Base-by-base conservation (phyloP, 2,329 filamentous ascomycete species). In the Colletotrichum sp. region DNA sequence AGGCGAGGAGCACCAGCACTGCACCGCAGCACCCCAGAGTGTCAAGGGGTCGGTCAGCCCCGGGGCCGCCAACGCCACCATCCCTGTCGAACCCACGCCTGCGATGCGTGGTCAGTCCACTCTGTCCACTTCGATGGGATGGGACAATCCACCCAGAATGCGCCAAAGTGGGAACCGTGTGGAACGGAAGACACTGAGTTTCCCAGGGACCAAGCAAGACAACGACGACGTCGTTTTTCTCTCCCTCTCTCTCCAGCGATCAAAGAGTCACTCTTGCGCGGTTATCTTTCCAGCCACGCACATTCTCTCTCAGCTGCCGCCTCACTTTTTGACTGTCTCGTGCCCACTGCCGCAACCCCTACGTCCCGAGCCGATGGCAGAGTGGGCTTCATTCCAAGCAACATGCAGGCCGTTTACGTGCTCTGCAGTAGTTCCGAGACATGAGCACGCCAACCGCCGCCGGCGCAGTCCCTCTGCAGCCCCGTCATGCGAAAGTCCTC, bases 91-190 rank as follows among this genome's bases (percentile, higher is more conserved):
- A 72, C 13, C 73, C 70, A 72, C 72, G 26, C 48, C 72, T 60
- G 57, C 30, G 68, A 69, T 64, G 73, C 74, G 74, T 65, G 70
- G 74, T 73, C 74, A 32, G 64, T 59, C 74, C 64, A 76, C 57
- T 76, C 74, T 44, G 64, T 48, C 74, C 64, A 76, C 64, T 76
- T 65, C 12, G 65, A 74, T 69, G 74, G 65, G n/a, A 74, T 69
- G 74, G 70, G 24, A 74, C 71, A 73, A 59, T 66, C 70, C 74
- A 74, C 74, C 18, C n/a, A 48, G 44, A 48, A 48, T 64, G 24
- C 57, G 57, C 26, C 18, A 10, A n/a, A 44, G 70, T 74, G 70
- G 70, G 8, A 60, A 73, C 48, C 24, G 18, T 28, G 59, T 65
- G 74, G 70, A 55, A 63, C 60, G n/a, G n/a, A 48, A 12, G 18